Evolutionary conservation across 352 stramenopile genomes (phyloP).

Genomic region (Phytophthora podocarpi): DNA sequence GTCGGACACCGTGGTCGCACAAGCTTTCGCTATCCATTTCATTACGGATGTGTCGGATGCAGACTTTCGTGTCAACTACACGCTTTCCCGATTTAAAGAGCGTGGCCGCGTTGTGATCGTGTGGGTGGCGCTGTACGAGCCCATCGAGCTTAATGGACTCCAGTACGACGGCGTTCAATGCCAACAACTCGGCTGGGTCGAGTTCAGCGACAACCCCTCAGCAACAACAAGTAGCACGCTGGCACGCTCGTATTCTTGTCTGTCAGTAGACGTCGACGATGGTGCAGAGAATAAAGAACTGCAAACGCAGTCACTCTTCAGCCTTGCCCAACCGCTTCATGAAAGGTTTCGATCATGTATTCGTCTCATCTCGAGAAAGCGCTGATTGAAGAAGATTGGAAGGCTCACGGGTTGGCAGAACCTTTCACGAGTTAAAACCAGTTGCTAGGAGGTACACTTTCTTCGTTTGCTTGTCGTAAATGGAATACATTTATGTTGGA

Average conservation of each 20-base stretch:
- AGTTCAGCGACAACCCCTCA: background rate
- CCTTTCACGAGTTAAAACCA: too few relatives aligned
- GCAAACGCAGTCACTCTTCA: slow-evolving; percentile 25
- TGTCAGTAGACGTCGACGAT: slow-evolving; percentile 40
- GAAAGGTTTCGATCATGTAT: slow-evolving; percentile 24
- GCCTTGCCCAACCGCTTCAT: slow-evolving; percentile 33
- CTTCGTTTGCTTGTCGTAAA: too few relatives aligned
- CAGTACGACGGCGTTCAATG: slow-evolving; percentile 28
- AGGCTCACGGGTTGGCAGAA: too few relatives aligned
- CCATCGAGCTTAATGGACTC: slow-evolving; percentile 30
- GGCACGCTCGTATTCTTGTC: slow-evolving; percentile 47
- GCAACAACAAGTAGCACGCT: slow-evolving; percentile 17
- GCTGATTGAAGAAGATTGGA: slow-evolving; percentile 47
- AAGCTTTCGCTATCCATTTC: slow-evolving; percentile 6
- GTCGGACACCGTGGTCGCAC: slow-evolving; percentile 16
- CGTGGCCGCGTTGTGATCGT: slow-evolving; percentile 36
- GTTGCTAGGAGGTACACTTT: too few relatives aligned
- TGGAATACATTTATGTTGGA: too few relatives aligned
- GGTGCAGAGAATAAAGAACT: slow-evolving; percentile 30
- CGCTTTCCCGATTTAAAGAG: slow-evolving; percentile 40
- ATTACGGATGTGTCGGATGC: background rate
- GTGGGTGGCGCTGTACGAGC: slow-evolving; percentile 39
- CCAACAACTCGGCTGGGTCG: slow-evolving; percentile 29
- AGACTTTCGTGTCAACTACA: slow-evolving; percentile 21
- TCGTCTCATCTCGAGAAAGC: slow-evolving; percentile 29